Base-by-base conservation (phyloP, 441 rosid genomes). In the Omphalea diandra region DNA sequence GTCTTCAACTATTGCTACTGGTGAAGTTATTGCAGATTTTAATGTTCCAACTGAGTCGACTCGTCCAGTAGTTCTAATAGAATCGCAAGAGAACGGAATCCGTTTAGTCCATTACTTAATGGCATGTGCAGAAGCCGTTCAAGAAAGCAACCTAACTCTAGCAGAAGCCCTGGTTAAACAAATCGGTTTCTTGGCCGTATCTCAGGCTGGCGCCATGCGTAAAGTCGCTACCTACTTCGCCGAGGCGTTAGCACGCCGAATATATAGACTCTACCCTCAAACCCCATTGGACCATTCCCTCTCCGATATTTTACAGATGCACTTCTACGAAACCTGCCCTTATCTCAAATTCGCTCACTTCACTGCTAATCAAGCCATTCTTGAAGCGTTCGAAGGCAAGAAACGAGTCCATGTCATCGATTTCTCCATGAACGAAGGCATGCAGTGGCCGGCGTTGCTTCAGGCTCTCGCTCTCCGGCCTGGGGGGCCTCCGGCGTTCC, bases 281-380 rank as follows among this genome's bases (percentile, higher is more conserved):
- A 79, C 55, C 36, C 67, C 83, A 0, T 75, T 84, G 4, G 90
- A 86, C 60, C 83, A 82, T 26, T 80, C 88, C 12, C 77, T 78
- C 55, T 73, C 86, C 35, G 88, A 90, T 62, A 79, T 83, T 53
- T 87, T 93, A 20, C 86, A 93, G 93, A 87, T 86, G 87, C 93
- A 93, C 83, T 91, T 93, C 76, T 93, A 93, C 54, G 96, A 93
- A 77, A 75, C 93, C 7, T 88, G 97, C 65, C 97, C 98, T 0
- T 91, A 93, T 64, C 87, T 93, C 22, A 93, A 93, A 65, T 93
- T 90, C 78, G 98, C 97, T 35, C 98, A 93, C 35, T 93, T 93
- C 81, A 93, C 94, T 0, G 96, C 98, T 15, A 90, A 93, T 67
- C 98, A 93, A 79, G 96, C 96, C 12, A 90, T 93, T 61, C 91